Evolutionary conservation across 345 rosid genomes (phyloP), one percentile per base, ranked within the genome.

Genomic region (Nephelium lappaceum): DNA sequence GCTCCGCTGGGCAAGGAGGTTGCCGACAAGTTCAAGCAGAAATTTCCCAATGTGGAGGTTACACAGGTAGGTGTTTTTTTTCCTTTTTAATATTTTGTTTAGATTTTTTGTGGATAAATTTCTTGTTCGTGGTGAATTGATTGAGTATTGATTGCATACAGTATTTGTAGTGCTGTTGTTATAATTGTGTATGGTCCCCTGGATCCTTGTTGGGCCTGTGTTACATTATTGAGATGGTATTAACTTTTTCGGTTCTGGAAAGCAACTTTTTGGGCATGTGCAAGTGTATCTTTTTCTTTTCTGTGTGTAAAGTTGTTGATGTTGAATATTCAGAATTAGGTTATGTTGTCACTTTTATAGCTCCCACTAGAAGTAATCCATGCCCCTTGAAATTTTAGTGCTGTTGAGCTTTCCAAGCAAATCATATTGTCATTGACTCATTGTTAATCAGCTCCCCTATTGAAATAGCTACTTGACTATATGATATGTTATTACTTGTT

Each of bases 1-100:
- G 98, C 98, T 11, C 94, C 98, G 18, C 87, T 95, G 0, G 93
- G 97, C 6, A 91, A 90, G 89, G 98, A 93, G 76, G 80, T 90
- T 11, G 87, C 88, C n/a, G 90, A 85, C 82, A 88, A 80, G 77
- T 95, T 95, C 82, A 88, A 73, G 67, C 71, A 84, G 78, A 95
- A 93, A 76, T 92, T 93, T 74, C 97, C 98, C 31, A 69, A 85
- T n/a, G 90, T 92, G 8, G 91, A 86, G 27, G 87, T 95, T 73
- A 2, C 70, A 4, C 97, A 93, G 95, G 97, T 95, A 78, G 65
- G 12, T n/a, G n/a, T n/a, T n/a, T n/a, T n/a, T n/a, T n/a, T n/a
- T n/a, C n/a, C n/a, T n/a, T n/a, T n/a, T n/a, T n/a, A n/a, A n/a
- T n/a, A n/a, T n/a, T n/a, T n/a, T n/a, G n/a, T n/a, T n/a, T 36